Base-by-base conservation (phyloP, 306 rosid species). In the Glycyrrhiza uralensis region DNA sequence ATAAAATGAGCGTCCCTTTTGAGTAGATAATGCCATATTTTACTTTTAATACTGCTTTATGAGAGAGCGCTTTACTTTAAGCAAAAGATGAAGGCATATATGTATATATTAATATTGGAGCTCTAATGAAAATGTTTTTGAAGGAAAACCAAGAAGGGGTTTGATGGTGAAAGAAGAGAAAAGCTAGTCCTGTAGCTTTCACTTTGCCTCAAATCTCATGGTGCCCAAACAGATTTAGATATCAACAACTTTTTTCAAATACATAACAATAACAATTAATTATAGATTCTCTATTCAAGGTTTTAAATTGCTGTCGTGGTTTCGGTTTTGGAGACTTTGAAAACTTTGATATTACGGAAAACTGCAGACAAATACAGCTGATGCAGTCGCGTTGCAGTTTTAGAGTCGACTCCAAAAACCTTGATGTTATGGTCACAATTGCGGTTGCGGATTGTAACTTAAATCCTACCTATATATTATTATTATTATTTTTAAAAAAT, bases 11-110 rank as follows among this genome's bases (percentile, higher is more conserved):
- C 91, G 79, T 68, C 88, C 87, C 99, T 89, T 91, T 91, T 91
- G 95, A 94, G 96, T 94, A 91, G 95, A 91, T 91, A 94, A 91
- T 91, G 97, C 97, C 97, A 94, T 91, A 84, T 89, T 89, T 89
- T 95, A 79, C 96, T 95, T 91, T 94, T 85, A 86, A 85, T 86
- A 75, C 76, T 87, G 89, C 92, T 90, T 91, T 91, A 84, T 79
- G 84, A 83, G 78, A 82, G 80, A 85, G 81, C 74, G 76, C 96
- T 89, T 88, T 87, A 83, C 97, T 95, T 95, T 91, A 85, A 87
- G 52, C 80, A 95, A 89, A 89, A 86, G 91, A 79, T 66, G 79
- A 63, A 44, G 38, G 66, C 50, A 62, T 38, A 62, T 32, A 32
- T 32, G n/a, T n/a, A n/a, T 69, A 56, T 68, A 52, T 26, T 55